Evolutionary conservation across 2,329 filamentous ascomycete genomes (phyloP).

Genomic region (Colletotrichum tofieldiae): DNA sequence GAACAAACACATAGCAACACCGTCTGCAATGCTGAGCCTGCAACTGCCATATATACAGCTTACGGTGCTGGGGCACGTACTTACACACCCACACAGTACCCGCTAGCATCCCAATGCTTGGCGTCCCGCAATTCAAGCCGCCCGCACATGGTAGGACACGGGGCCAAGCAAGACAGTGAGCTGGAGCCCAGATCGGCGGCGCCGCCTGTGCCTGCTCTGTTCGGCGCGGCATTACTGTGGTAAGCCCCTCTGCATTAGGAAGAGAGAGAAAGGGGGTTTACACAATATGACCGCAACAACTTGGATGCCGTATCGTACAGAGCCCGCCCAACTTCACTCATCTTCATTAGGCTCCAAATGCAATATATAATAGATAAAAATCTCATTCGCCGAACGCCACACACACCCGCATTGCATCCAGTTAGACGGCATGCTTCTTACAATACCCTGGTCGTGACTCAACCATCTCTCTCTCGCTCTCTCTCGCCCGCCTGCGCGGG

Average conservation of each 20-base stretch:
- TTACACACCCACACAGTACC: too few species aligned
- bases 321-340: neutral
- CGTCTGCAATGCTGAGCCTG: neutral
- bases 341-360: neutral
- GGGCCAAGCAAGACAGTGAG: neutral
- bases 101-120: neutral
- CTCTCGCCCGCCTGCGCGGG: neutral
- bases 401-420: neutral
- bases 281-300: neutral
- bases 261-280: neutral
- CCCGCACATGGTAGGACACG: slow-evolving; percentile 10
- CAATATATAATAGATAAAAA: neutral
- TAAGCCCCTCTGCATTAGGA: neutral
- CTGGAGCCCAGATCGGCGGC: slow-evolving; percentile 23
- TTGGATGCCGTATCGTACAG: neutral
- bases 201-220: slow-evolving; percentile 2
- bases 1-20: neutral
- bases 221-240: neutral
- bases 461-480: neutral
- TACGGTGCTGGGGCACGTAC: too few species aligned
- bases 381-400: neutral
- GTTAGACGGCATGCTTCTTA: neutral
- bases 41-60: neutral
- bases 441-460: neutral
- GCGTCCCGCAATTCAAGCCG: slow-evolving; percentile 10